Evolutionary conservation across 2,329 filamentous ascomycete genomes (phyloP), one percentile per base, ranked within the genome.

Genomic region (Sclerotinia borealis): DNA sequence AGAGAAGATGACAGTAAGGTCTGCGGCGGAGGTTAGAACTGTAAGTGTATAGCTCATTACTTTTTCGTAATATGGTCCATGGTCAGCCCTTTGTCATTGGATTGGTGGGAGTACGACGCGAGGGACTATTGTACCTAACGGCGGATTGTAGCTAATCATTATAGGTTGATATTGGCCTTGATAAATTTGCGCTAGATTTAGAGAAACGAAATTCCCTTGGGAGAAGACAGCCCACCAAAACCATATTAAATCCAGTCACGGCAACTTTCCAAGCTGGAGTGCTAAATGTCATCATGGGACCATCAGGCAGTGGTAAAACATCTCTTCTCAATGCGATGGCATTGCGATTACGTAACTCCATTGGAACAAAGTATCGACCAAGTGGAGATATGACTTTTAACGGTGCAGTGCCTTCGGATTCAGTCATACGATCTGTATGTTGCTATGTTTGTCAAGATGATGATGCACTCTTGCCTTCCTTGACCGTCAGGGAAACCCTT

Each of bases 391-490:
- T 93, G 73, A 81, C 82, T 0, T 91, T 92, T 72, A 92, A 93
- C 68, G 85, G 84, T 0, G 83, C 88, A 0, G 76, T 82, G 1
- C 89, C 89, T 0, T 89, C 88, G 0, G 81, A 85, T 58, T 82
- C 84, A 0, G 89, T 92, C 4, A 81, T 92, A 39, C 81, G 87
- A 36, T 90, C 88, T 0, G 82, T 91, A 0, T 89, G 87, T 48
- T 91, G 89, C 0, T 92, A 91, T 66, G 89, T 92, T 8, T 90
- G 87, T 27, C 90, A 92, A 68, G 89, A 92, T 64, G 90, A 92
- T 63, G 88, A 92, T 69, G 89, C 88, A 1, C 77, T 93, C 2
- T 79, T 92, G 8, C 85, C 89, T 1, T 91, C 87, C 0, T 78
- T 92, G 25, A 92, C 90, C 0, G 90, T 93, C 0, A 83, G 89